phyloP scores from a whole-genome alignment of 768 basidiomycete species.

The Rhodotorula diobovata region DNA sequence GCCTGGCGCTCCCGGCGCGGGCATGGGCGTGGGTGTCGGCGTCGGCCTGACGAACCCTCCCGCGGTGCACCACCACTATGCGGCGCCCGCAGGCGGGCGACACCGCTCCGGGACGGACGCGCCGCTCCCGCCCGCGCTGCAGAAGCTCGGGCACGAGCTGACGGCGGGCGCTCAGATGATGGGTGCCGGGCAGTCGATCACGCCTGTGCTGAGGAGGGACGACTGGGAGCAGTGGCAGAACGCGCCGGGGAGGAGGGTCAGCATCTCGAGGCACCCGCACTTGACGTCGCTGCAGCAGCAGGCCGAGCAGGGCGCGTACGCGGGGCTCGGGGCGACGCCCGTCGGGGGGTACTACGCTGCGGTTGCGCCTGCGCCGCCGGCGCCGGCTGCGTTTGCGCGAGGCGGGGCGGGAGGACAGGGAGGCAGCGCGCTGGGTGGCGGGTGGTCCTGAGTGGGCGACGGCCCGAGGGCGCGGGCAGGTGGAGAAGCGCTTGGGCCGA shows the following conservation, averaged over 20 bases:
- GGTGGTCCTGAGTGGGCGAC: too few species aligned
- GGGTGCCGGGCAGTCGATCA: constrained; percentile 61
- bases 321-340: too few species aligned
- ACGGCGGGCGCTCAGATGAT: constrained; percentile 61
- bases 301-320: constrained; percentile 31
- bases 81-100: constrained; percentile 55
- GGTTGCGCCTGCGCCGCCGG: too few species aligned
- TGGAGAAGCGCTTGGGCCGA: too few species aligned
- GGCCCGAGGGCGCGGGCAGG: too few species aligned
- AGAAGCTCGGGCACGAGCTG: constrained; percentile 41
- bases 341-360: constrained; percentile 7
- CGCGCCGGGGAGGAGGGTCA: constrained; percentile 44
- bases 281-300: constrained; percentile 80
- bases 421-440: too few species aligned
- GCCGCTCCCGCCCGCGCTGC: constrained; percentile 77
- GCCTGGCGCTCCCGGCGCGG: background rate
- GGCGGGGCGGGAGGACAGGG: too few species aligned
- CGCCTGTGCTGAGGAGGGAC: constrained; percentile 28
- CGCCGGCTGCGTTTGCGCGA: too few species aligned
- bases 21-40: too few species aligned
- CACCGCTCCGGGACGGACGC: constrained; percentile 75
- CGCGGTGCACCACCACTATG: constrained; percentile 34
- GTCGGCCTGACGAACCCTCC: constrained; percentile 46
- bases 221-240: constrained; percentile 22
- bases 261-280: constrained; percentile 75